Conservation (phyloP, 2,329 filamentous ascomycete genomes). For the Emericellopsis atlantica region DNA sequence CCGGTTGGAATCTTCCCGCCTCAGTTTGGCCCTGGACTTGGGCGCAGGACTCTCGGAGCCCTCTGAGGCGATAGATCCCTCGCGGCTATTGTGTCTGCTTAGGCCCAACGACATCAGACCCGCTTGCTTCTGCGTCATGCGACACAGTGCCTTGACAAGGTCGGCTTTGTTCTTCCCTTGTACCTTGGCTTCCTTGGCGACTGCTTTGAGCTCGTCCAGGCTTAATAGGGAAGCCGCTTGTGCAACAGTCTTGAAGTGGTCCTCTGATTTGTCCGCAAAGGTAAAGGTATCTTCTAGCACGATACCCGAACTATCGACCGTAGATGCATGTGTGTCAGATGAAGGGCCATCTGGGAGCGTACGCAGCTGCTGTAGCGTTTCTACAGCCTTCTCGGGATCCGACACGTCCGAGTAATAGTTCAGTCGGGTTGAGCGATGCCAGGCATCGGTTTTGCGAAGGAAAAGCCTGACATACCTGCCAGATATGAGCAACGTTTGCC, state of each 20-base stretch:
- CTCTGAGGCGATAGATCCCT: slow-evolving; percentile 28
- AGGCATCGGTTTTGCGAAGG: slow-evolving; percentile 77
- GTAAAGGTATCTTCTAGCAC: slow-evolving; percentile 46
- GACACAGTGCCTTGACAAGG: slow-evolving; percentile 60
- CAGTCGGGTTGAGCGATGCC: slow-evolving; percentile 72
- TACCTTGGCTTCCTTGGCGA: slow-evolving; percentile 79
- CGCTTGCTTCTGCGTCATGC: slow-evolving; percentile 60
- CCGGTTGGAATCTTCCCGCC: slow-evolving; percentile 39
- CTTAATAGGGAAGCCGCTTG: slow-evolving; percentile 71
- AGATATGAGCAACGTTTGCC: too few species aligned
- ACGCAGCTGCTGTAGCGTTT: slow-evolving; percentile 45
- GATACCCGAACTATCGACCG: slow-evolving; percentile 25
- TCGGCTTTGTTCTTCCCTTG: slow-evolving; percentile 82
- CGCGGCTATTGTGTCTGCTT: slow-evolving; percentile 49
- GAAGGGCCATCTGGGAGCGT: slow-evolving; percentile 32
- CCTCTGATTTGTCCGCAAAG: slow-evolving; percentile 70
- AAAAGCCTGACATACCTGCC: slow-evolving; percentile 81
- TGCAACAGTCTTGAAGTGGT: slow-evolving; percentile 63
- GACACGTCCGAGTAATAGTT: slow-evolving; percentile 75
- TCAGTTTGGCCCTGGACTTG: slow-evolving; percentile 7
- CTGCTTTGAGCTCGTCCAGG: slow-evolving; percentile 73
- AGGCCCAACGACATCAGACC: slow-evolving; percentile 61
- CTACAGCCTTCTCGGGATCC: slow-evolving; percentile 55
- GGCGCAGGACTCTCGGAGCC: slow-evolving; percentile 20
- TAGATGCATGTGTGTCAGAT: slow-evolving; percentile 7